Evolutionary conservation across 1,284 basidiomycete species (phyloP).

Genomic region (Tranzscheliella williamsii): DNA sequence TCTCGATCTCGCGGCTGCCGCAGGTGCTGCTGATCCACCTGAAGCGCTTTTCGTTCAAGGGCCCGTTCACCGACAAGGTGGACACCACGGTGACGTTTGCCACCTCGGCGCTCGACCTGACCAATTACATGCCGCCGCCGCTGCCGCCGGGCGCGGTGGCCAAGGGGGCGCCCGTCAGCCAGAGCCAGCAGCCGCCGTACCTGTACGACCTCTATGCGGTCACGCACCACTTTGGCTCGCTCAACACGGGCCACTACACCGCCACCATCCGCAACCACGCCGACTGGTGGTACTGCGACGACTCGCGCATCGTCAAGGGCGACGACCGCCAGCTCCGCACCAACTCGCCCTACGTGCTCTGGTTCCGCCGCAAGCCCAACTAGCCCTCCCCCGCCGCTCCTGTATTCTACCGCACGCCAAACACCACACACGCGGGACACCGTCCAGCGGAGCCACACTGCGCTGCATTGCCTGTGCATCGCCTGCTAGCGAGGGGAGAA

Average conservation of each 20-base stretch:
- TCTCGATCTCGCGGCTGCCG: conserved; percentile 87
- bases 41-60: conserved; percentile 90
- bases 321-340: conserved; percentile 49
- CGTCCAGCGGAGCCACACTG: no score
- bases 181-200: conserved; percentile 55
- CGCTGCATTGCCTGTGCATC: no score
- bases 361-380: conserved; percentile 42
- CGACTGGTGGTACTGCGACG: conserved; percentile 58
- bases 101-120: conserved; percentile 77
- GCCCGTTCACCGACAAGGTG: conserved; percentile 87
- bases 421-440: no score
- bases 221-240: conserved; percentile 60
- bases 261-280: conserved; percentile 51
- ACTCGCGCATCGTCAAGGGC: conserved; percentile 38
- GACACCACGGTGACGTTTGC: conserved; percentile 69
- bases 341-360: conserved; percentile 54
- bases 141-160: conserved; percentile 38
- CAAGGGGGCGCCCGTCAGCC: conserved; percentile 1
- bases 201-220: conserved; percentile 63
- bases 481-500: no score
- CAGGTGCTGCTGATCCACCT: conserved; percentile 91
- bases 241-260: conserved; percentile 60
- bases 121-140: conserved; percentile 79
- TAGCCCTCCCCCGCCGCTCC: neutral
- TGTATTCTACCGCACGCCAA: no score